These are phyloP conservation scores for Fusarium burgessii DNA, from an alignment of 2,329 filamentous ascomycete species.

Conservation along the genomic window DNA sequence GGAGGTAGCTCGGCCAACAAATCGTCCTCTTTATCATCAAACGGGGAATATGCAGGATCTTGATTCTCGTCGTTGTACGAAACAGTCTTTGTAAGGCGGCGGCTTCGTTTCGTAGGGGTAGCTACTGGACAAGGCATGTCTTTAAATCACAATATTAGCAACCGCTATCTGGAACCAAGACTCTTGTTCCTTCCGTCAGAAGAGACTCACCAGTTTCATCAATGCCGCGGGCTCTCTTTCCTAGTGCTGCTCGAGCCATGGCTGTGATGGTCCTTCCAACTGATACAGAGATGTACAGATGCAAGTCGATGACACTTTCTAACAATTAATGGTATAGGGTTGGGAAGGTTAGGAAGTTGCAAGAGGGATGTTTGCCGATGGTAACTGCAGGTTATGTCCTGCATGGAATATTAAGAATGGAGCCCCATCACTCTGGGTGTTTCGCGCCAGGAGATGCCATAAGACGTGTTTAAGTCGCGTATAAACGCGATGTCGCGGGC, in stretches of 20 bases:
- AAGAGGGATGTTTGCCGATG: conserved; percentile 26
- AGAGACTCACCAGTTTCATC: conserved; percentile 48
- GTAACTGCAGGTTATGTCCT: conserved; percentile 38
- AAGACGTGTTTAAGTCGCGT: conserved; percentile 48
- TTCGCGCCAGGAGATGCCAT: conserved; percentile 41
- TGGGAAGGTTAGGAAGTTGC: conserved; percentile 34
- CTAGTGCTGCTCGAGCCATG: conserved; percentile 50
- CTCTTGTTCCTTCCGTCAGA: conserved; percentile 9
- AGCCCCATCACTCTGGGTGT: conserved; percentile 24
- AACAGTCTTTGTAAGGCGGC: conserved; percentile 56
- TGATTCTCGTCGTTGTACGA: conserved; percentile 76
- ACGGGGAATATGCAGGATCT: conserved; percentile 55
- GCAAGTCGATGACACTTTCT: conserved; percentile 36
- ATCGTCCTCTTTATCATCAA: conserved; percentile 58
- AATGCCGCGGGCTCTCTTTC: conserved; percentile 52
- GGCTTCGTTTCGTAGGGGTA: conserved; percentile 60
- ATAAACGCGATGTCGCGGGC: conserved; percentile 48
- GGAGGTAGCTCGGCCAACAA: conserved; percentile 52
- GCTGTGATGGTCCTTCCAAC: conserved; percentile 30
- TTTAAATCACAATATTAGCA: conserved; percentile 36
- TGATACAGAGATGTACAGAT: conserved; percentile 24
- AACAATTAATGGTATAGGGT: conserved; percentile 32
- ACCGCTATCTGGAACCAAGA: neutral
- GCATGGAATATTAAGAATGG: conserved; percentile 34
- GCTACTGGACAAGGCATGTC: conserved; percentile 42